Evolutionary conservation across 2,329 filamentous ascomycete genomes (phyloP).

Genomic region (Aureobasidium sp.): DNA sequence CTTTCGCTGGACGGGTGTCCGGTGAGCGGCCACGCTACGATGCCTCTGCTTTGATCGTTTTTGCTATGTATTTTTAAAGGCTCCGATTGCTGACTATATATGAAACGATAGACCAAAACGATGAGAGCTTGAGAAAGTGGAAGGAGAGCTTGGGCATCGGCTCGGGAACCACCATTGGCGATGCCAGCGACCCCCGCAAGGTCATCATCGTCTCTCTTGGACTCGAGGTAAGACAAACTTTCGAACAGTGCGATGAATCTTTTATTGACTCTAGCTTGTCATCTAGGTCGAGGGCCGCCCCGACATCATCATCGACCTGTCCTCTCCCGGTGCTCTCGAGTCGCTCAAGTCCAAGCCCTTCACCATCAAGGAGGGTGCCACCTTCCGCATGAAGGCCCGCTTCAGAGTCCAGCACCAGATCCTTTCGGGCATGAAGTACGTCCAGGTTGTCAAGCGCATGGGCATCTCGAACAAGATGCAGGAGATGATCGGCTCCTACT

Average conservation of each 20-base stretch:
- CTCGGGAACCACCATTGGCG: conserved; percentile 43
- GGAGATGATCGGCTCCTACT: conserved; percentile 97
- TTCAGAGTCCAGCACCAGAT: conserved; percentile 98
- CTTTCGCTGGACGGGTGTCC: neutral
- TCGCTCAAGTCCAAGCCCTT: conserved; percentile 87
- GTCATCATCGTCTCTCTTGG: conserved; percentile 90
- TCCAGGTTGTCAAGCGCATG: conserved; percentile 88
- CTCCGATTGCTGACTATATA: neutral
- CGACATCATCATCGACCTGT: conserved; percentile 85
- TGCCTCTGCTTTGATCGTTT: neutral
- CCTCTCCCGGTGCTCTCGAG: conserved; percentile 60
- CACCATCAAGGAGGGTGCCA: conserved; percentile 90
- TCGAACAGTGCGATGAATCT: neutral
- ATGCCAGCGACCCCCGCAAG: conserved; percentile 67
- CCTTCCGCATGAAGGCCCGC: conserved; percentile 86
- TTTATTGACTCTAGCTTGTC: neutral
- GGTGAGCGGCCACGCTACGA: neutral
- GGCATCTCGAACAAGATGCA: conserved; percentile 85
- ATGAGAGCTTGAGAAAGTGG: conserved; percentile 95
- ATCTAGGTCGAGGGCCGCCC: conserved; percentile 58
- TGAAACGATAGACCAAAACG: conserved; percentile 50
- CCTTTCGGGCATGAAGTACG: conserved; percentile 87
- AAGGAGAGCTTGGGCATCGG: conserved; percentile 90
- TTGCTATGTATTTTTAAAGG: neutral
- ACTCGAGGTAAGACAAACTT: conserved; percentile 48